These are phyloP conservation scores for Fusarium sp. DNA, from an alignment of 2,329 filamentous ascomycete species.

Conservation along the genomic window DNA sequence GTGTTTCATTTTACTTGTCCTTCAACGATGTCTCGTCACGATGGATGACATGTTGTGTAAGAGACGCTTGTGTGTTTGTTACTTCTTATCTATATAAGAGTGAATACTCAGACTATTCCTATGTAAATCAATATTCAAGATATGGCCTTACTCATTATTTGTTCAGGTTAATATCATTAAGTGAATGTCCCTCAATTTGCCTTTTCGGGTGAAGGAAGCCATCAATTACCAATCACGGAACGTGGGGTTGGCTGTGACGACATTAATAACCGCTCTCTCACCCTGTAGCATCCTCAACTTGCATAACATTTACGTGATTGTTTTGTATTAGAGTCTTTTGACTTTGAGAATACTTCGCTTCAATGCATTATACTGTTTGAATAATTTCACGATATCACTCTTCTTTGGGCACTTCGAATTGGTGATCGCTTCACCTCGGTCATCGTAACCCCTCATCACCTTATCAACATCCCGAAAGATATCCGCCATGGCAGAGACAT, in stretches of 20 bases:
- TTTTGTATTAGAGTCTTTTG: neutral
- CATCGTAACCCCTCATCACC: conserved; percentile 23
- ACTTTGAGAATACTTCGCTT: neutral
- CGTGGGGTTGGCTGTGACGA: conserved; percentile 38
- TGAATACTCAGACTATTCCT: neutral
- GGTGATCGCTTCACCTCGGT: neutral
- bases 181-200: conserved; percentile 10
- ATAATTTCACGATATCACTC: neutral
- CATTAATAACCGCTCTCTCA: conserved; percentile 20
- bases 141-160: neutral
- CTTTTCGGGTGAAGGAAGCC: conserved; percentile 13
- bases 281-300: conserved; percentile 18
- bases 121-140: neutral
- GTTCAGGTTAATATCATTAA: neutral
- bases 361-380: neutral
- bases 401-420: neutral
- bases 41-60: neutral
- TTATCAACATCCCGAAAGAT: conserved; percentile 18
- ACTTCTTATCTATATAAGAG: neutral
- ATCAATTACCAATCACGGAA: conserved; percentile 37
- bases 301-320: conserved; percentile 11
- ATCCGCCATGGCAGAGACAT: conserved; percentile 51
- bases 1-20: neutral
- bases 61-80: neutral
- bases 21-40: neutral